phyloP scores from a whole-genome alignment of 2,329 filamentous ascomycete genomes.

The Acrocalymma vagum region DNA sequence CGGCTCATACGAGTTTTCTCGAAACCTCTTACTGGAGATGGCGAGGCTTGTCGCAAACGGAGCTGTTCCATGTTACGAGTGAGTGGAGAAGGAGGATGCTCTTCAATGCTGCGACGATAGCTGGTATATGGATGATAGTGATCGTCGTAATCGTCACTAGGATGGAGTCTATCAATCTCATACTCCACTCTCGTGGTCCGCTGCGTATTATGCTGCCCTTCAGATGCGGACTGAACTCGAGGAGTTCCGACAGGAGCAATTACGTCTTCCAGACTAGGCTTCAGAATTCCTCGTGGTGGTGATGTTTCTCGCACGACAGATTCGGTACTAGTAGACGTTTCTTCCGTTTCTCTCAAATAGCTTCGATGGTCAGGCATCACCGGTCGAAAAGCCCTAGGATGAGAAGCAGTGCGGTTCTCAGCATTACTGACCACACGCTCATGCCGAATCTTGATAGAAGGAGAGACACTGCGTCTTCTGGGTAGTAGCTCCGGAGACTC shows the following conservation, averaged over 20 bases:
- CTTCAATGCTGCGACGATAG: slow-evolving; percentile 20
- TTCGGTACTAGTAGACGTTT: slow-evolving; percentile 22
- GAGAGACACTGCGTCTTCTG: slow-evolving; percentile 21
- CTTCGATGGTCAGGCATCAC: slow-evolving; percentile 27
- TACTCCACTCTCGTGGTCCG: slow-evolving; percentile 7
- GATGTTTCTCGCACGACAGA: slow-evolving; percentile 16
- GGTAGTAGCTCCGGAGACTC: slow-evolving; percentile 22
- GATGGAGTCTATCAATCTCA: slow-evolving; percentile 7
- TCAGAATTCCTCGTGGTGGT: slow-evolving; percentile 34
- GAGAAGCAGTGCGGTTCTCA: slow-evolving; percentile 31
- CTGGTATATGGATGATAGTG: slow-evolving; percentile 22
- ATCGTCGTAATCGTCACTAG: slow-evolving; percentile 13
- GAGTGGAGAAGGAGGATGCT: slow-evolving; percentile 17
- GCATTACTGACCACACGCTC: slow-evolving; percentile 24
- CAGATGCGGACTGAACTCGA: slow-evolving; percentile 38
- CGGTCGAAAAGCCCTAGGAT: slow-evolving; percentile 32
- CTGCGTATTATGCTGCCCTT: slow-evolving; percentile 3
- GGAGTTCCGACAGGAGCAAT: slow-evolving; percentile 38
- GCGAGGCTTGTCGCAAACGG: slow-evolving; percentile 20
- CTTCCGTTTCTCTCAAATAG: slow-evolving; percentile 23
- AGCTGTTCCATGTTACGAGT: slow-evolving; percentile 27
- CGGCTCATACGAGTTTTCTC: slow-evolving; percentile 27
- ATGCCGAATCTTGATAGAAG: slow-evolving; percentile 6
- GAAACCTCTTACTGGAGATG: slow-evolving; percentile 15
- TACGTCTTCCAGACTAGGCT: slow-evolving; percentile 36